Evolutionary conservation across 306 rosid genomes (phyloP), one percentile per base, ranked within the genome.

Genomic region (Clitoria ternatea): DNA sequence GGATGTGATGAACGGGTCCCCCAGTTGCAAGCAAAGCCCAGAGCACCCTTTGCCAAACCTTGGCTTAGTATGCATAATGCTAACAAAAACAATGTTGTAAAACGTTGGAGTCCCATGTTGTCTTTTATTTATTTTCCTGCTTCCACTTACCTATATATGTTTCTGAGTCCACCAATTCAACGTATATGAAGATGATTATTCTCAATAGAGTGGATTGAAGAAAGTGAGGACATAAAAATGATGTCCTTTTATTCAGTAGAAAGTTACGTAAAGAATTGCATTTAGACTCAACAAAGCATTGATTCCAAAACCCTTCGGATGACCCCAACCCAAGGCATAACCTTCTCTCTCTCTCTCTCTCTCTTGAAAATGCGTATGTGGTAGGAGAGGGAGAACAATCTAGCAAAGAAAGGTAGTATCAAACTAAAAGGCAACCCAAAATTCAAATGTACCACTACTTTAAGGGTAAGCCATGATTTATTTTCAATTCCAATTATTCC

Each of bases 21-120:
- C 99, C 97, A 94, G 69, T 94, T 94, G 55, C 79, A 77, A 9
- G 92, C 96, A 13, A 91, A 80, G 7, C 96, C 97, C 43, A 12
- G 4, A 5, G 59, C 87, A 7, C 87, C 87, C 33, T 65, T 78
- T 15, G 45, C 24, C 10, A 86, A 52, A 32, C 82, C 77, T 65
- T 70, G 87, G 42, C 82, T 65, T 32, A 84, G 39, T 45, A 85
- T 54, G 76, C 85, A 80, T 12, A 94, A 37, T 42, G 78, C 66
- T 10, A 90, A 70, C 56, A 84, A 29, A 54, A 89, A 11, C 44
- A 75, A 84, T 19, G 20, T 30, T 4, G 14, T 44, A 20, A 62
- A 59, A 69, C 0, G 62, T 52, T 77, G 76, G 13, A 74, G 70
- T 49, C 79, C 90, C 97, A 90, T 92, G 30, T 29, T 74, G 69